Conservation (phyloP, 352 stramenopile species). For the Sclerospora graminicola region DNA sequence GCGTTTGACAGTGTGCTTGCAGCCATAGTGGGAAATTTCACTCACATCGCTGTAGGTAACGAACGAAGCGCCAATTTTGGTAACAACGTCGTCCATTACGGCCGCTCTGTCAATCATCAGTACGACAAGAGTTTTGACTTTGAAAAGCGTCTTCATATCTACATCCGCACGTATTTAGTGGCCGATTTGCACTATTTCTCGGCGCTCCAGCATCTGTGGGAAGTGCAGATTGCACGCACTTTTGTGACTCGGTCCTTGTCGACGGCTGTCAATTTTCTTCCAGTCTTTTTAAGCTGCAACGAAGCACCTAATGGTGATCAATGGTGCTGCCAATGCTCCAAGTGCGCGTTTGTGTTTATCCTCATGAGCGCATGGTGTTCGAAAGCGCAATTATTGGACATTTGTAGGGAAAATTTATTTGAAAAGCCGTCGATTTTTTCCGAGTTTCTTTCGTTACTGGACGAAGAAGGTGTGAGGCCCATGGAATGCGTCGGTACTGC, state of each 20-base stretch:
- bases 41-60: too few species aligned
- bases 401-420: too few species aligned
- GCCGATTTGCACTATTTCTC: constrained; percentile 34
- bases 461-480: constrained; percentile 26
- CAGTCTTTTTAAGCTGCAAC: constrained; percentile 11
- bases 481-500: constrained; percentile 37
- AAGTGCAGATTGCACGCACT: constrained; percentile 31
- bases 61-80: too few species aligned
- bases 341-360: too few species aligned
- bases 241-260: constrained; percentile 21
- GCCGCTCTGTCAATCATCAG: constrained; percentile 29
- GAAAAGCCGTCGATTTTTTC: constrained; percentile 13
- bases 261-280: constrained; percentile 25
- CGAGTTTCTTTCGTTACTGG: constrained; percentile 18
- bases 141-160: constrained; percentile 19
- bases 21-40: constrained; percentile 10
- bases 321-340: too few species aligned
- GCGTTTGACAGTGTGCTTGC: constrained; percentile 29
- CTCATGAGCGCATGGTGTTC: too few species aligned
- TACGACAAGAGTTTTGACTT: constrained; percentile 43
- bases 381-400: too few species aligned
- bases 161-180: constrained; percentile 28
- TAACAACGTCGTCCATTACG: constrained; percentile 20
- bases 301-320: too few species aligned
- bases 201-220: constrained; percentile 31